These are phyloP conservation scores for Verticillium albo-atrum DNA, from an alignment of 2,329 filamentous ascomycete genomes.

Conservation along the genomic window DNA sequence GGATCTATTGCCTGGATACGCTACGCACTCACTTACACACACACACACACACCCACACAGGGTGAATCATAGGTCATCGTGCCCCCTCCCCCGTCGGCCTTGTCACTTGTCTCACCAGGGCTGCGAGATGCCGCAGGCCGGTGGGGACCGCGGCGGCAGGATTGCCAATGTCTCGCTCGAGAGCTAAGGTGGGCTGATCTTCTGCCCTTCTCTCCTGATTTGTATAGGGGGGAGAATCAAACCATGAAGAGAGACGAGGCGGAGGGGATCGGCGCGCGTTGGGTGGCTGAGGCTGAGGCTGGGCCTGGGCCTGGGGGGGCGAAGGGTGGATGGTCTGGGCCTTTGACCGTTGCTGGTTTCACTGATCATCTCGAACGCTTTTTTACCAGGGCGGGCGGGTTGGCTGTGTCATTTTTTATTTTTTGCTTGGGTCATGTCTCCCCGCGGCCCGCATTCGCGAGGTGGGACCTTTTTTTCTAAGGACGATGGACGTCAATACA, in stretches of 20 bases:
- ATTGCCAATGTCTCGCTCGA: not conserved
- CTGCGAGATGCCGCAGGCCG: not conserved
- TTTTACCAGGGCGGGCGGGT: too few species aligned
- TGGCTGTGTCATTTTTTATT: too few species aligned
- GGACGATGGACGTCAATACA: not conserved
- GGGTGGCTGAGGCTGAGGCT: not conserved
- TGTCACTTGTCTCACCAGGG: not conserved
- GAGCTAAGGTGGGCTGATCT: not conserved
- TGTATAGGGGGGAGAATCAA: not conserved
- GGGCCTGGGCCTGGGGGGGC: not conserved
- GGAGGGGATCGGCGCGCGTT: too few species aligned
- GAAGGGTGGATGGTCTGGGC: too few species aligned
- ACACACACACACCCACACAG: too few species aligned
- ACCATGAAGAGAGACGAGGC: too few species aligned
- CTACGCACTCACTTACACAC: too few species aligned
- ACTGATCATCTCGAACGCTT: too few species aligned
- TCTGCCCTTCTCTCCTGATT: not conserved
- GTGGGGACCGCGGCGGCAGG: not conserved
- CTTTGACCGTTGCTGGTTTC: too few species aligned
- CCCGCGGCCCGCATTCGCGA: not conserved
- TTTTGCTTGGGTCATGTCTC: not conserved
- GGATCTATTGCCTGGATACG: not conserved
- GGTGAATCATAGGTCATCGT: not conserved
- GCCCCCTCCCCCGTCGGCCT: not conserved
- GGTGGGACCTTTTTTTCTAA: too few species aligned